A percentile compares a stretch with the other conserved stretches of the same genome.
Conservation (phyloP, 1,284 basidiomycete genomes). For the Boletus hoseneyae region DNA sequence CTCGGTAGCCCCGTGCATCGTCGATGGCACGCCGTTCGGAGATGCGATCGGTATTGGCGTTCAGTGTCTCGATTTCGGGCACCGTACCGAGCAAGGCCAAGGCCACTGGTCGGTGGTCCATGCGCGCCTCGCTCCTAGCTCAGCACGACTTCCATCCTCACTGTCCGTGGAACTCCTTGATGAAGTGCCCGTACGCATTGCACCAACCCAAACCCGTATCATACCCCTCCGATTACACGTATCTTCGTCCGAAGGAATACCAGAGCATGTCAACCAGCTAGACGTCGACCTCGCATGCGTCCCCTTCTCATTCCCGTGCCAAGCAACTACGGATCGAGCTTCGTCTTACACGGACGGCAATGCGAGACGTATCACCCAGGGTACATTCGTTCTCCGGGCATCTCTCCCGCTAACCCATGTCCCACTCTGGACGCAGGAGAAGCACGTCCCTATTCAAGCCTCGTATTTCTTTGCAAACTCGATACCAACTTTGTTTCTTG, state of each 20-base stretch:
- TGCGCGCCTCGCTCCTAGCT: slow-evolving; percentile 10
- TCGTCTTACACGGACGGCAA: neutral
- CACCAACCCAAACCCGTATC: slow-evolving; percentile 58
- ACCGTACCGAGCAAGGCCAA: neutral
- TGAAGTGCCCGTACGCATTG: slow-evolving; percentile 39
- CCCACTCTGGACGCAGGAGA: slow-evolving; percentile 36
- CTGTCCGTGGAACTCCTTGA: slow-evolving; percentile 38
- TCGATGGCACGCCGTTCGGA: slow-evolving; percentile 68
- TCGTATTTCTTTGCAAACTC: slow-evolving; percentile 57
- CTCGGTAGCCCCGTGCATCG: slow-evolving; percentile 59
- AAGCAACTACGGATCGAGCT: neutral
- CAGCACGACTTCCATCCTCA: slow-evolving; percentile 8
- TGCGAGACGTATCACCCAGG: neutral
- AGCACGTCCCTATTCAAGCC: slow-evolving; percentile 42
- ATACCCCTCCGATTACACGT: slow-evolving; percentile 51
- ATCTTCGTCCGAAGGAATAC: slow-evolving; percentile 28
- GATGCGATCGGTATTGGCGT: slow-evolving; percentile 61
- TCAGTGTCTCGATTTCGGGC: slow-evolving; percentile 38
- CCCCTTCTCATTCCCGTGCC: slow-evolving; percentile 10
- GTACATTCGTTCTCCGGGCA: slow-evolving; percentile 19
- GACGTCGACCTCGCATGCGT: slow-evolving; percentile 36
- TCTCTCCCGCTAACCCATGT: slow-evolving; percentile 44
- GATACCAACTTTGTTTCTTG: slow-evolving; percentile 56
- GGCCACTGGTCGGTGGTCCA: slow-evolving; percentile 19
- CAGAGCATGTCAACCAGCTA: slow-evolving; percentile 31